Base-by-base conservation (phyloP, 2,329 filamentous ascomycete genomes). In the Xylariaceae sp. region DNA sequence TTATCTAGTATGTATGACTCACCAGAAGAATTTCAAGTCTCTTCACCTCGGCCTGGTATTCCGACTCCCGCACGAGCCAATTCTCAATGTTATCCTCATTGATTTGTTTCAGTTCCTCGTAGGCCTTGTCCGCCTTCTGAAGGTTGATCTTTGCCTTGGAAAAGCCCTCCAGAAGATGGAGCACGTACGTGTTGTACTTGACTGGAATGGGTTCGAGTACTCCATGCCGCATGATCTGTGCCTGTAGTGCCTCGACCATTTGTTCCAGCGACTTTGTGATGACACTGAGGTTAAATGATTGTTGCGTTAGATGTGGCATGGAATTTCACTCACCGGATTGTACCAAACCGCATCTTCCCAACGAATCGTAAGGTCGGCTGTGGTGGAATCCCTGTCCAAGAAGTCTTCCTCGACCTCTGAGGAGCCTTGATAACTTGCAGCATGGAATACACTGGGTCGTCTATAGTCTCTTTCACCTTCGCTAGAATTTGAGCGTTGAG, bases 161-260 rank as follows among this genome's bases (percentile, higher is more conserved):
- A 55, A 75, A 73, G 2, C 65, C 65, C 30, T 72, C 73, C 56
- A 80, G 75, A 6, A 77, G 73, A 6, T 71, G 65, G 51, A 80
- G 60, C 4, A 81, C 68, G 57, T 79, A 74, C 3, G 76, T 68
- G 58, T 78, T 77, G 63, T 77, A 76, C 44, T 75, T 72, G 3
- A 73, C 55, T 0, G 77, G 74, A 1, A 80, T 68, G 1, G 75
- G 71, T 5, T 70, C 65, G 2, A 72, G 57, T 17, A 70, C 62
- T 7, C 70, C 66, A 51, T 68, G 72, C 18, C 71, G 72, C 73
- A 80, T 78, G 65, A 80, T 70, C 7, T 64, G 67, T 4, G 73
- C 72, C 49, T 76, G 74, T n/a, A 81, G 67, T 0, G 74, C 66
- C 60, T 80, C 78, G 13, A 75, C 72, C 69, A 80, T 75, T 64